A percentile compares a stretch with the other conserved stretches of the same genome.
These are phyloP conservation scores for Mycena galopus DNA, from an alignment of 768 basidiomycete genomes.

Conservation along the genomic window DNA sequence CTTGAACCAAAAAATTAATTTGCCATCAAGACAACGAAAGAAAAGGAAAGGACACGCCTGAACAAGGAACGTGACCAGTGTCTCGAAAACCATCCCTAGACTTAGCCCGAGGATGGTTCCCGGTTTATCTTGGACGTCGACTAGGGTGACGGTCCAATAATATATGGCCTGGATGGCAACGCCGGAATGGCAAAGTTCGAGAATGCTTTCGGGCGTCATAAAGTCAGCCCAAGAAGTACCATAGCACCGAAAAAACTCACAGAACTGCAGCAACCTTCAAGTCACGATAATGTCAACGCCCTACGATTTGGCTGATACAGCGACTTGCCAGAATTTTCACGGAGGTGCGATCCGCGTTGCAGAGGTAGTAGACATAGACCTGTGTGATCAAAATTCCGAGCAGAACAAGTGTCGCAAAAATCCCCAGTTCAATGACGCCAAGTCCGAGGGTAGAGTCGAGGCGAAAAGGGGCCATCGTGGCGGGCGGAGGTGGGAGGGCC, in stretches of 20 bases:
- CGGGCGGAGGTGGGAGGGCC: not conserved
- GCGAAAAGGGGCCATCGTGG: constrained; percentile 4
- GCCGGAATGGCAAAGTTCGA: constrained; percentile 23
- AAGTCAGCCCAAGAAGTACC: too few species aligned
- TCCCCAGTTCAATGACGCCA: constrained; percentile 17
- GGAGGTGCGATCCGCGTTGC: constrained; percentile 13
- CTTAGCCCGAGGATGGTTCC: constrained; percentile 11
- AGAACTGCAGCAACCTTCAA: constrained; percentile 19
- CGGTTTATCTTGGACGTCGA: constrained; percentile 12
- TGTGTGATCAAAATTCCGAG: constrained; percentile 3
- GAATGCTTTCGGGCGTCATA: not conserved
- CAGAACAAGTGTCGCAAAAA: constrained; percentile 14
- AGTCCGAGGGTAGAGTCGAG: constrained; percentile 12
- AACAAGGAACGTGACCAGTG: constrained; percentile 44
- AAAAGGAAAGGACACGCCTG: constrained; percentile 40
- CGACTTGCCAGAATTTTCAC: constrained; percentile 10
- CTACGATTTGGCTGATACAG: not conserved
- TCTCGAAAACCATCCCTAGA: constrained; percentile 40
- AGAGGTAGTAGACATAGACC: constrained; percentile 16
- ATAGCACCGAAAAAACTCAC: not conserved
- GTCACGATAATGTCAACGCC: not conserved
- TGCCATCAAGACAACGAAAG: constrained; percentile 1
- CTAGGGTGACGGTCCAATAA: constrained; percentile 23
- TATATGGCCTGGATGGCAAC: constrained; percentile 18
- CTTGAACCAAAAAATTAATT: constrained; percentile 14